Conservation (phyloP, 2,329 filamentous ascomycete genomes). For the Paecilomyces formosus region DNA sequence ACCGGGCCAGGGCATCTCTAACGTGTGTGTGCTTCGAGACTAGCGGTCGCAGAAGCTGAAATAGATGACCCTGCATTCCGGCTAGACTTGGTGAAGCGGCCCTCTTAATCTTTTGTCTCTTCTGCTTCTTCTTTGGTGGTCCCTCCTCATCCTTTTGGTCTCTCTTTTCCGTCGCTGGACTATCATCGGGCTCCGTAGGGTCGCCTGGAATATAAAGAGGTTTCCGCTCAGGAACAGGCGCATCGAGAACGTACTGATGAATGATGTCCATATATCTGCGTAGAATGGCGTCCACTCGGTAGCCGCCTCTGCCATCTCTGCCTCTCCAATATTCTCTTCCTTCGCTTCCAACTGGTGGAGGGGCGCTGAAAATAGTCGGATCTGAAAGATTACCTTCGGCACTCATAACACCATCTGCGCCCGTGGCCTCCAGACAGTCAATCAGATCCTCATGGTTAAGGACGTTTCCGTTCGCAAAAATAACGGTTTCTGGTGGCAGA, state of each 20-base stretch:
- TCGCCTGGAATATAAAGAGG: constrained; percentile 66
- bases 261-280: constrained; percentile 87
- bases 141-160: constrained; percentile 38
- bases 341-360: constrained; percentile 57
- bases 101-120: constrained; percentile 36
- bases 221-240: constrained; percentile 55
- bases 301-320: constrained; percentile 70
- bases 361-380: constrained; percentile 71
- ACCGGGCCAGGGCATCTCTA: constrained; percentile 71
- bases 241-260: constrained; percentile 65
- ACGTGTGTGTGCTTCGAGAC: constrained; percentile 75
- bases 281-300: constrained; percentile 78
- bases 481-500: constrained; percentile 76
- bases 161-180: constrained; percentile 11
- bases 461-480: constrained; percentile 96
- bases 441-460: constrained; percentile 72
- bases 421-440: constrained; percentile 70
- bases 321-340: constrained; percentile 82
- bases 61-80: constrained; percentile 84
- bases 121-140: constrained; percentile 44
- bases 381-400: constrained; percentile 93
- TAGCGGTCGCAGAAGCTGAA: constrained; percentile 79
- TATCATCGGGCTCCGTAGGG: constrained; percentile 16
- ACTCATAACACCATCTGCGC: constrained; percentile 89
- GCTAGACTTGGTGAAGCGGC: constrained; percentile 59